Base-by-base conservation (phyloP, 257 asterid species). In the Plantago major region DNA sequence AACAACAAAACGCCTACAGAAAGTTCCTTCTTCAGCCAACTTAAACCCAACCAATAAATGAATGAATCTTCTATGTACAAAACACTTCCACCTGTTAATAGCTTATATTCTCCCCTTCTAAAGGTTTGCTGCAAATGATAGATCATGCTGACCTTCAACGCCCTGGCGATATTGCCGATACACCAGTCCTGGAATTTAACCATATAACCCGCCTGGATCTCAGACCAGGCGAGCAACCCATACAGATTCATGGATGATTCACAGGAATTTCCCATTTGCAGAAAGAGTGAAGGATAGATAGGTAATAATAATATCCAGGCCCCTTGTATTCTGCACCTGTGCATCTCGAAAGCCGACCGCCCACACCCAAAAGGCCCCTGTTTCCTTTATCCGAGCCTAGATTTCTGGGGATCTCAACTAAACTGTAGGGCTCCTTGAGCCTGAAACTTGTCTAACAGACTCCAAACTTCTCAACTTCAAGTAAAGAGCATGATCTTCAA, bases 1-100 rank as follows among this genome's bases (percentile, higher is more conserved):
- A 53, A 52, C 58, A 53, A 53, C 42, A 53, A 40, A 26, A 19
- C 33, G 11, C 16, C 58, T 53, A 53, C 58, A 28, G 17, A 53
- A n/a, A 53, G 58, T 52, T 52, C 58, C 33, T 18, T 40, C 17
- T 22, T 26, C 58, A 53, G 58, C 42, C 58, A 53, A 53, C 63
- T 58, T 40, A 58, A 58, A 42, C 63, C 63, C 46, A 57, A 42
- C n/a, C 47, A 57, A 58, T 19, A 42, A 58, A 58, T 58, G 47
- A 58, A 58, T 58, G 46, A 58, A 58, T 58, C 43, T n/a, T 58
- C 14, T 58, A 58, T 58, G 37, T 58, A 58, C 63, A 58, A 42
- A 22, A 42, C 47, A n/a, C 44, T 42, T 14, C 63, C 46, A 58
- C 44, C 61, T 30, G 44, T 46, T 55, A 53, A 33, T 4, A 33